Evolutionary conservation across 495 filamentous ascomycete genomes (phyloP).

Genomic region (Friedmanniomyces simplex): DNA sequence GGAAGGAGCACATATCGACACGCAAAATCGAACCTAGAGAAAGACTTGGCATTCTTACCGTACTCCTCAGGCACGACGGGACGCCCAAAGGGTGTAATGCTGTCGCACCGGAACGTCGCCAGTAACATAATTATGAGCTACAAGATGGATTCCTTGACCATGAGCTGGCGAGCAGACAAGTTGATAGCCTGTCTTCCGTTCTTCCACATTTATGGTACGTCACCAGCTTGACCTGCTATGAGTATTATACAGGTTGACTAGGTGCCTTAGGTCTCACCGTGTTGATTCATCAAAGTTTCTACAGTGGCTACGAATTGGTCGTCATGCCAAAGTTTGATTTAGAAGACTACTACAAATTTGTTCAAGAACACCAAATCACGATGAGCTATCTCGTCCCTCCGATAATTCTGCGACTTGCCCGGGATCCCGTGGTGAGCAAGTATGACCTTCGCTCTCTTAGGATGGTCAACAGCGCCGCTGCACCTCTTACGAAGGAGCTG

Average conservation of each 20-base stretch:
- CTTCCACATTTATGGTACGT: constrained; percentile 33
- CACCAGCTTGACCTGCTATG: no score
- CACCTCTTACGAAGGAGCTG: constrained; percentile 30
- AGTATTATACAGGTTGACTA: no score
- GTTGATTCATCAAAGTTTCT: constrained; percentile 23
- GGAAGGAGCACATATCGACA: no score
- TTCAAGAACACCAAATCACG: constrained; percentile 21
- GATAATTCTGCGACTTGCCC: constrained; percentile 33
- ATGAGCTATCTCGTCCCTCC: constrained; percentile 33
- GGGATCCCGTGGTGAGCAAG: constrained; percentile 26
- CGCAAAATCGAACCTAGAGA: constrained; percentile 44
- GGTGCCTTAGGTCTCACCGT: constrained; percentile 25
- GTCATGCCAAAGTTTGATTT: constrained; percentile 30
- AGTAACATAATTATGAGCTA: constrained; percentile 54
- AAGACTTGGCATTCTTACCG: constrained; percentile 56
- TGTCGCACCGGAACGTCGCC: constrained; percentile 32
- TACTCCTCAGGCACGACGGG: constrained; percentile 40
- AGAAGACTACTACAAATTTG: background rate
- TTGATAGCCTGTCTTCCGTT: constrained; percentile 32
- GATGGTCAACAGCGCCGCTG: constrained; percentile 33
- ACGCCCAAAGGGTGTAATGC: constrained; percentile 34
- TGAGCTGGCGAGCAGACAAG: background rate
- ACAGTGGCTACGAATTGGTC: constrained; percentile 4
- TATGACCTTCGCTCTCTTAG: constrained; percentile 30
- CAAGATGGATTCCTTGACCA: constrained; percentile 14